Evolutionary conservation across 2,329 filamentous ascomycete species (phyloP).

Genomic region (Triangularia setosa): DNA sequence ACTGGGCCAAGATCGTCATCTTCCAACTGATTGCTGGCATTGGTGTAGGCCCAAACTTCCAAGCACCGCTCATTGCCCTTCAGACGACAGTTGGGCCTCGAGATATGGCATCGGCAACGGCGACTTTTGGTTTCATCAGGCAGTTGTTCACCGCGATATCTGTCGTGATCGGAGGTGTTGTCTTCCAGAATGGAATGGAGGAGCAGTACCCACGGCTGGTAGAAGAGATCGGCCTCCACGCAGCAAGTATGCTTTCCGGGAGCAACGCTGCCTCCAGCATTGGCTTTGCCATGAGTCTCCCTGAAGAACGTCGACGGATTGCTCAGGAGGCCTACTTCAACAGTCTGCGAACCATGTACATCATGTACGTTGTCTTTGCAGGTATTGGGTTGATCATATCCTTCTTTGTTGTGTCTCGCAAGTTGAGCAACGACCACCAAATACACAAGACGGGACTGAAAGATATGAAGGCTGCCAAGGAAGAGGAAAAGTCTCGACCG

Average conservation of each 20-base stretch:
- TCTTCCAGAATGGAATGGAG: slow-evolving; percentile 41
- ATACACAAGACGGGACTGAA: slow-evolving; percentile 57
- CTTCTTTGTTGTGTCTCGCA: slow-evolving; percentile 45
- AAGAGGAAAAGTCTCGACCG: slow-evolving; percentile 12
- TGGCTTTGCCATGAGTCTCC: slow-evolving; percentile 50
- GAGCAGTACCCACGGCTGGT: slow-evolving; percentile 30
- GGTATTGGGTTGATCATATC: slow-evolving; percentile 45
- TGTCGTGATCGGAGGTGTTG: slow-evolving; percentile 51
- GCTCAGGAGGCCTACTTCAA: slow-evolving; percentile 47
- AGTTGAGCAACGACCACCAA: slow-evolving; percentile 51
- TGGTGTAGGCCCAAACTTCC: slow-evolving; percentile 61
- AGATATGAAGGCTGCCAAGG: slow-evolving; percentile 28
- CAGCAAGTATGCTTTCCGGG: slow-evolving; percentile 53
- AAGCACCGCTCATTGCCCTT: slow-evolving; percentile 59
- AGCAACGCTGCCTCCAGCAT: slow-evolving; percentile 58
- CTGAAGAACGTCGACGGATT: slow-evolving; percentile 39
- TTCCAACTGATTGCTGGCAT: slow-evolving; percentile 59
- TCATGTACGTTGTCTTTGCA: slow-evolving; percentile 50
- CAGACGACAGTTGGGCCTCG: slow-evolving; percentile 57
- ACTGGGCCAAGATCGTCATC: slow-evolving; percentile 45
- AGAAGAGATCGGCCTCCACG: slow-evolving; percentile 32
- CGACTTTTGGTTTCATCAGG: slow-evolving; percentile 58
- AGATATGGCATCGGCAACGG: slow-evolving; percentile 61
- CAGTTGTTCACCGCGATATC: slow-evolving; percentile 55
- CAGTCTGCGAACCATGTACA: slow-evolving; percentile 53